Evolutionary conservation across 179 eudicot species (phyloP).

Genomic region (Silene coronaria): DNA sequence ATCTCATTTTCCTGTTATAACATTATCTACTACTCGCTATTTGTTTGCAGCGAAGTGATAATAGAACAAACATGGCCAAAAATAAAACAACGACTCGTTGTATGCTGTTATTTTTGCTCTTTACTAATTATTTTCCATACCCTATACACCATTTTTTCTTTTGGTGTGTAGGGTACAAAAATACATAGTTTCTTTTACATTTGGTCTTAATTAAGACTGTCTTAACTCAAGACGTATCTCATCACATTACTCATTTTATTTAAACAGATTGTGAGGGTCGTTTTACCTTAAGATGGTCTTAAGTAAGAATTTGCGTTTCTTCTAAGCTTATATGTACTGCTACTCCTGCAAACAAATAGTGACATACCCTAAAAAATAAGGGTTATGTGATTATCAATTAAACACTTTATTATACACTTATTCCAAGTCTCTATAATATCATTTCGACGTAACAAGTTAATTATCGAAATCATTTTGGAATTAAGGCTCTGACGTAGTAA

Average conservation of each 20-base stretch:
- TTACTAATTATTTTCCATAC: neutral
- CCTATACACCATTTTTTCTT: neutral
- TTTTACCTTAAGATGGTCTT: too few species aligned
- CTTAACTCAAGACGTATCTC: too few species aligned
- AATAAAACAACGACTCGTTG: neutral
- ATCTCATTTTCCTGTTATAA: neutral
- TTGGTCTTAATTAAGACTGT: neutral
- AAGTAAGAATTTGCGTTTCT: neutral
- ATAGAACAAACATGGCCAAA: neutral
- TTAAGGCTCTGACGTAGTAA: neutral
- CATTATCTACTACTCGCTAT: neutral
- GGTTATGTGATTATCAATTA: neutral
- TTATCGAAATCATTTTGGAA: neutral
- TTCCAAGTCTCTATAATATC: neutral
- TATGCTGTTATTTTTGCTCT: neutral
- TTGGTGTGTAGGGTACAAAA: neutral
- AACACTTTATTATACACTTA: neutral
- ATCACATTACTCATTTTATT: too few species aligned
- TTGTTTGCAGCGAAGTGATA: constrained; percentile 6
- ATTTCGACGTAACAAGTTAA: neutral
- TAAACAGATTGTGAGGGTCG: too few species aligned
- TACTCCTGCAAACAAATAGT: constrained; percentile 4
- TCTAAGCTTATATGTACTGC: neutral
- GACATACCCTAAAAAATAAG: neutral
- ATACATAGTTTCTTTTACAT: neutral